Base-by-base conservation (phyloP, 2,329 filamentous ascomycete genomes). In the Domatiomyces globalis region DNA sequence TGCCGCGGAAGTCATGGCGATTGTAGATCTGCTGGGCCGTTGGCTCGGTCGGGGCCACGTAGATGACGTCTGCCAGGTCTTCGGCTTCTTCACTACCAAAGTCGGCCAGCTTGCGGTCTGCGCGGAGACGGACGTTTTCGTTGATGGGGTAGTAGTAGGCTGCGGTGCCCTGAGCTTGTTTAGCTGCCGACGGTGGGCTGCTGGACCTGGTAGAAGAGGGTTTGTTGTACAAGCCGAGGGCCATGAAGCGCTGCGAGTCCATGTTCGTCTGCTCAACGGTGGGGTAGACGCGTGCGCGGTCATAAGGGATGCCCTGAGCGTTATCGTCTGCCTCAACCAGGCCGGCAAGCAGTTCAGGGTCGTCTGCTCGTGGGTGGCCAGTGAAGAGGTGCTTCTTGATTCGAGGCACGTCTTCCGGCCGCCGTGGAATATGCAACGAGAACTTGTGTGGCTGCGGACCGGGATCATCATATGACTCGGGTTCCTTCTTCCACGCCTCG, bases 71-170 rank as follows among this genome's bases (percentile, higher is more conserved):
- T 15, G 58, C 63, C 49, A 64, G 61, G 55, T 62, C 55, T 62
- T 64, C 19, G 62, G 66, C 36, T 64, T 65, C 53, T 58, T 72
- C 57, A 60, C 68, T 45, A 58, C 67, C 56, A 27, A 22, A 62
- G 56, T 56, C 55, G 43, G 46, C 53, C 10, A 58, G 46, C 49
- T 68, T 69, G 49, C 68, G 65, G 51, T 73, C 71, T 4, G 72
- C 71, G 63, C 74, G 77, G 46, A 83, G 68, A 19, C 70, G 71
- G 25, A 60, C 54, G 10, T 50, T 54, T 44, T 60, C 57, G 18
- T 52, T 49, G 50, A 83, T 75, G 0, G 79, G 78, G 55, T 82
- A 82, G 62, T 79, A 79, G 63, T 80, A 83, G 12, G 79, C 79
- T 1, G 70, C 79, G 60, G 75, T 76, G 17, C 56, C 57, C 54